These are phyloP conservation scores for Aureobasidium vineae DNA, from an alignment of 2,329 filamentous ascomycete species.

Conservation along the genomic window DNA sequence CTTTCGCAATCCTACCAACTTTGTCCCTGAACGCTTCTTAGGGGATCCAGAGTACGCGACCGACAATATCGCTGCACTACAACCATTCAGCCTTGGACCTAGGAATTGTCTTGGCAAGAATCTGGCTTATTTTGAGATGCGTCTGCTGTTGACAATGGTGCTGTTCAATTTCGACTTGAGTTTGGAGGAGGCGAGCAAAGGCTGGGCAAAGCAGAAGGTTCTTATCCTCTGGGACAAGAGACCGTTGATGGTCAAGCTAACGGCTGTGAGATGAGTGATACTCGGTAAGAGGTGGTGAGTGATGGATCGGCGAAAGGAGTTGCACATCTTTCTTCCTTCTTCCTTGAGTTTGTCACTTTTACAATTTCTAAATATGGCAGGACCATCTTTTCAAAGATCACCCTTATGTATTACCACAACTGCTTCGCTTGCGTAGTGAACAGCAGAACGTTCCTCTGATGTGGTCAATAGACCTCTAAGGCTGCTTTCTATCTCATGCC, in stretches of 20 bases:
- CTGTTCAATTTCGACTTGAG: conserved; percentile 42
- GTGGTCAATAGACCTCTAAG: too few relatives aligned
- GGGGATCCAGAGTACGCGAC: conserved; percentile 34
- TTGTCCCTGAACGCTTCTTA: conserved; percentile 38
- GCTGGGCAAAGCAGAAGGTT: conserved; percentile 37
- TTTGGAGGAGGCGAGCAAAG: conserved; percentile 32
- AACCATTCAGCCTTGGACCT: conserved; percentile 37
- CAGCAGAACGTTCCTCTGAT: too few relatives aligned
- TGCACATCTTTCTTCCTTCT: too few relatives aligned
- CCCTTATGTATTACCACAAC: too few relatives aligned
- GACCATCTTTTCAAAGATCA: too few relatives aligned
- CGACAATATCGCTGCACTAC: conserved; percentile 34
- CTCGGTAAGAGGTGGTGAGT: background rate
- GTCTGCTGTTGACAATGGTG: conserved; percentile 40
- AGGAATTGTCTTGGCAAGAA: conserved; percentile 36
- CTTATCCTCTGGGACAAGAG: conserved; percentile 38
- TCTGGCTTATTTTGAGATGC: conserved; percentile 43
- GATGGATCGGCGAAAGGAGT: too few relatives aligned
- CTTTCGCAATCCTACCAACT: conserved; percentile 31
- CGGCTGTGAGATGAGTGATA: background rate
- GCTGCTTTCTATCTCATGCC: too few relatives aligned
- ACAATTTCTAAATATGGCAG: too few relatives aligned
- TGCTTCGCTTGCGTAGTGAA: too few relatives aligned
- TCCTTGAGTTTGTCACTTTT: too few relatives aligned
- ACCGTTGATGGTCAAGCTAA: conserved; percentile 29